Evolutionary conservation across 306 rosid species (phyloP), one percentile per base, ranked within the genome.

Genomic region (Rubus idaeus): DNA sequence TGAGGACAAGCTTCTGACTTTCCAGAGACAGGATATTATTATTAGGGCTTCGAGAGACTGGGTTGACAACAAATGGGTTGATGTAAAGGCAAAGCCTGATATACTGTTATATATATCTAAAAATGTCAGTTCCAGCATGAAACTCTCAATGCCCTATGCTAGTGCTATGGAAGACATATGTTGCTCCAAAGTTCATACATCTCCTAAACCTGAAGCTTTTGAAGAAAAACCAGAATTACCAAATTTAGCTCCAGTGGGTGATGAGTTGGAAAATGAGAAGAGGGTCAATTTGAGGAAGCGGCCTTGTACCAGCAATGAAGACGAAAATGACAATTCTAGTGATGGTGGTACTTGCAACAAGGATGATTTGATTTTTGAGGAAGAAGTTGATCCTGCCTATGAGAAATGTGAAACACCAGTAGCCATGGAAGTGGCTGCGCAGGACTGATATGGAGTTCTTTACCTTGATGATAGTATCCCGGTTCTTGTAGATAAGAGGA

Each of bases 11-110:
- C 68, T 78, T 57, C 75, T 90, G 78, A 77, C 20, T 49, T 67
- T 86, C 11, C 83, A 86, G 71, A 83, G 71, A 77, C 84, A 82
- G 76, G 35, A 88, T 49, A 35, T 30, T 30, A 30, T 30, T 30
- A 30, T 90, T 73, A 84, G 96, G 71, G 77, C 82, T 82, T 86
- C 96, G 17, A 87, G 75, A 77, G 97, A 92, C 46, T 90, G 96
- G 96, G 50, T 86, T 72, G 85, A 77, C 67, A 75, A 86, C 82
- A 83, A 63, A 68, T 92, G 97, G 97, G 81, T 89, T 73, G 91
- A 82, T 71, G 75, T 89, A 75, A 75, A 18, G 71, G 63, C 79
- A 67, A 89, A 77, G 84, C 88, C 89, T 6, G 85, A 89, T 77
- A 84, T 90, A 45, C 76, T 84, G 78, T 70, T 82, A 66, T 47